phyloP scores from a whole-genome alignment of 2,329 filamentous ascomycete genomes.

The Exserohilum rostratum region DNA sequence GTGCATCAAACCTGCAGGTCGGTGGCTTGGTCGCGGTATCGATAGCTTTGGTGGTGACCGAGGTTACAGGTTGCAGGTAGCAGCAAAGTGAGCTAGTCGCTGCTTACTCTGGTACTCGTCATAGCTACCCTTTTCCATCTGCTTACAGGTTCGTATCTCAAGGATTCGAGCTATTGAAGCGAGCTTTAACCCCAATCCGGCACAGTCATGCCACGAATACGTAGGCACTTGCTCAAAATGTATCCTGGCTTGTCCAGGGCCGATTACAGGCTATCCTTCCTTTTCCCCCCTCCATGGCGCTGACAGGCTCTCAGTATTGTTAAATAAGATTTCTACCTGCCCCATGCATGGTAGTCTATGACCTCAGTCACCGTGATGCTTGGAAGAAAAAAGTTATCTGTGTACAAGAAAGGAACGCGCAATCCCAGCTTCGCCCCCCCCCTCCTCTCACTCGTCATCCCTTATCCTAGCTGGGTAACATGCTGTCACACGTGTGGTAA shows the following conservation, averaged over 20 bases:
- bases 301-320: background rate
- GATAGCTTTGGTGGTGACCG: background rate
- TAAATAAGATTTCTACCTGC: background rate
- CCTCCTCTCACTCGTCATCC: background rate
- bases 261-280: no score
- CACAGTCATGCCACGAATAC: background rate
- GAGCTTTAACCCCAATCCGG: background rate
- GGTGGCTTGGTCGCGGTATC: background rate
- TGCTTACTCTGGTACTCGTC: background rate
- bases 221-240: background rate
- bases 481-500: background rate
- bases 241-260: no score
- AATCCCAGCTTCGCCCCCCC: background rate
- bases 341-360: background rate
- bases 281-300: background rate
- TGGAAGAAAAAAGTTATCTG: background rate
- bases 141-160: background rate
- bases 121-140: background rate
- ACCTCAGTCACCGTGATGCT: background rate
- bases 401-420: no score
- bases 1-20: background rate
- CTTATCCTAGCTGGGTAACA: background rate
- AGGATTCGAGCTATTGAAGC: background rate
- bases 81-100: background rate
- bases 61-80: background rate